Evolutionary conservation across 805 yeast species (phyloP).

Genomic region (Diddensiella transvaalensis): DNA sequence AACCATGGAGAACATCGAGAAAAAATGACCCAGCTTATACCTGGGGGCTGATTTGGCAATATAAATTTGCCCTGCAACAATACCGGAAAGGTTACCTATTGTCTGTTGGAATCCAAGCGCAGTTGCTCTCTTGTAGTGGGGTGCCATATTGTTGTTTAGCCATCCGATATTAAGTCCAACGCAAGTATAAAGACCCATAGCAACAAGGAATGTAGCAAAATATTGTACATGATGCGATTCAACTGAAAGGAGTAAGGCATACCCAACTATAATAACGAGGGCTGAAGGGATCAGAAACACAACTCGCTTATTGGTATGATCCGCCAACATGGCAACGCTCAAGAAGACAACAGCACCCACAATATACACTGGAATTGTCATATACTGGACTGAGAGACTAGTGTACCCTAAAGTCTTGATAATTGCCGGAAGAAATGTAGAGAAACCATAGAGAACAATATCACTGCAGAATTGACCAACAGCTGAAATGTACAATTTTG

Average conservation of each 20-base stretch:
- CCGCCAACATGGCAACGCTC: constrained; percentile 10
- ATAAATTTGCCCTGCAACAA: constrained; percentile 43
- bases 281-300: background rate
- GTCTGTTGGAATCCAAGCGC: constrained; percentile 43
- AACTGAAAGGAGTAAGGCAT: constrained; percentile 35
- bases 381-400: constrained; percentile 5
- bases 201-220: constrained; percentile 14
- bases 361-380: constrained; percentile 14
- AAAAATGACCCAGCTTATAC: constrained; percentile 9
- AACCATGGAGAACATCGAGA: constrained; percentile 9
- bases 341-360: constrained; percentile 10
- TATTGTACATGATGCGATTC: background rate
- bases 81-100: constrained; percentile 46
- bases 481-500: constrained; percentile 5
- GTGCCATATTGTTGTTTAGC: constrained; percentile 43
- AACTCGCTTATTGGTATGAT: constrained; percentile 7
- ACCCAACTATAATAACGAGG: background rate
- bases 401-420: constrained; percentile 15
- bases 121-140: constrained; percentile 36
- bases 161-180: constrained; percentile 43
- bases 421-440: constrained; percentile 10
- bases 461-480: constrained; percentile 9
- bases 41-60: constrained; percentile 2
- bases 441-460: constrained; percentile 12
- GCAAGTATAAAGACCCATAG: constrained; percentile 32